Conservation (phyloP, 139 green algal genomes). For the Micractinium sp. region DNA sequence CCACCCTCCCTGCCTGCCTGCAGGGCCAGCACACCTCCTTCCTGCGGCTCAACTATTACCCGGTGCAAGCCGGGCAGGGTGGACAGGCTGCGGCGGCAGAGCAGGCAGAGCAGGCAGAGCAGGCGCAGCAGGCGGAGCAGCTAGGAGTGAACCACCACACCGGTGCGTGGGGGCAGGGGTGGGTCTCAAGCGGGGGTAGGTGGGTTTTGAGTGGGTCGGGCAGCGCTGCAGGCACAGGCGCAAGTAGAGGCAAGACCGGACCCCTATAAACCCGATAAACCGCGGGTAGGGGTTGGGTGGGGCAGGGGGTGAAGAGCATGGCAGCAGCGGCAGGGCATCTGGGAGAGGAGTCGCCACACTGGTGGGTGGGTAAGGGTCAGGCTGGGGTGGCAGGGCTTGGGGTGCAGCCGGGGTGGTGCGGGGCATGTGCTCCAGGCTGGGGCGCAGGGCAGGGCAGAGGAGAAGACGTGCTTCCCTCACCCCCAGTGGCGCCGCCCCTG, state of each 20-base stretch:
- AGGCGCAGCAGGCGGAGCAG: conserved; percentile 15
- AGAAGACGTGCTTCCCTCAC: background rate
- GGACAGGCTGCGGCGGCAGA: no score
- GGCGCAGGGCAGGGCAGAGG: background rate
- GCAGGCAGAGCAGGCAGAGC: background rate
- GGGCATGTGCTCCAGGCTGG: background rate
- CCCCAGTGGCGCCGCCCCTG: background rate
- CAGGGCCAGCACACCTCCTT: conserved; percentile 33
- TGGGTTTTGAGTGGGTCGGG: background rate
- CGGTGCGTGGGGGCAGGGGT: background rate
- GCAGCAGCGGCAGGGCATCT: conserved; percentile 35
- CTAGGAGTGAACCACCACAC: conserved; percentile 67
- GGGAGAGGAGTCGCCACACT: conserved; percentile 64
- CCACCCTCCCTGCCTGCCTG: background rate
- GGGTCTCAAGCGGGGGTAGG: background rate
- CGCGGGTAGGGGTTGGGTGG: no score
- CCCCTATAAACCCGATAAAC: no score
- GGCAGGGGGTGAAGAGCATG: no score
- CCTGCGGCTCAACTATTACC: conserved; percentile 67
- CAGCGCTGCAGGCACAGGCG: no score
- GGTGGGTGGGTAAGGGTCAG: background rate
- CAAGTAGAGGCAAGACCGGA: no score
- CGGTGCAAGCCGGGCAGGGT: background rate
- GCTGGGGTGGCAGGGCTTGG: background rate
- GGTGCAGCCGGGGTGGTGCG: background rate